These are phyloP conservation scores for Colletotrichum theobromicola DNA, from an alignment of 2,329 filamentous ascomycete species.

Conservation along the genomic window DNA sequence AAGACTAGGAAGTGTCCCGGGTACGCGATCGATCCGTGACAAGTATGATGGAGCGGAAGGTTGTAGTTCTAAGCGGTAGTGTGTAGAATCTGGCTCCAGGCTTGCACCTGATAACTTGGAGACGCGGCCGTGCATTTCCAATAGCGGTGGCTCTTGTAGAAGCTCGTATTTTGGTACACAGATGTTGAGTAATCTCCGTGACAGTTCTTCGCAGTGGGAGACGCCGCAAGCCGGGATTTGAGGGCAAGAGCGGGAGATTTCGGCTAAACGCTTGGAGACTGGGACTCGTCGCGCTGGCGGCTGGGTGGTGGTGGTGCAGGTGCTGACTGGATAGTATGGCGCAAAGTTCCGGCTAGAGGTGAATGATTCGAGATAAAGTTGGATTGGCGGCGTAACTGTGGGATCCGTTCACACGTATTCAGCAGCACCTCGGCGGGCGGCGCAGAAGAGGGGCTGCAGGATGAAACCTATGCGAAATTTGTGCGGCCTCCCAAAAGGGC, in stretches of 20 bases:
- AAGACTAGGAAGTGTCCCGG: background rate
- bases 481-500: background rate
- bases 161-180: background rate
- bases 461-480: background rate
- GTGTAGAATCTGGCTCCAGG: background rate
- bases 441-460: background rate
- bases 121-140: background rate
- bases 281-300: background rate
- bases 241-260: background rate
- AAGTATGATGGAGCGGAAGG: background rate
- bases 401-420: background rate
- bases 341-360: background rate
- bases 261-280: background rate
- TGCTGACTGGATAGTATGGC: background rate
- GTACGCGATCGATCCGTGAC: background rate
- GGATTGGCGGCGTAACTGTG: background rate
- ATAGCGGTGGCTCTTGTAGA: background rate
- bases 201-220: background rate
- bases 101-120: background rate
- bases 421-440: background rate
- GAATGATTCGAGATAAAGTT: conserved; percentile 2
- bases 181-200: background rate
- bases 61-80: background rate
- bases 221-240: background rate
- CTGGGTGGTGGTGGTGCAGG: background rate